Conservation (phyloP, 768 basidiomycete species). For the Chlorophyllum brunneum region DNA sequence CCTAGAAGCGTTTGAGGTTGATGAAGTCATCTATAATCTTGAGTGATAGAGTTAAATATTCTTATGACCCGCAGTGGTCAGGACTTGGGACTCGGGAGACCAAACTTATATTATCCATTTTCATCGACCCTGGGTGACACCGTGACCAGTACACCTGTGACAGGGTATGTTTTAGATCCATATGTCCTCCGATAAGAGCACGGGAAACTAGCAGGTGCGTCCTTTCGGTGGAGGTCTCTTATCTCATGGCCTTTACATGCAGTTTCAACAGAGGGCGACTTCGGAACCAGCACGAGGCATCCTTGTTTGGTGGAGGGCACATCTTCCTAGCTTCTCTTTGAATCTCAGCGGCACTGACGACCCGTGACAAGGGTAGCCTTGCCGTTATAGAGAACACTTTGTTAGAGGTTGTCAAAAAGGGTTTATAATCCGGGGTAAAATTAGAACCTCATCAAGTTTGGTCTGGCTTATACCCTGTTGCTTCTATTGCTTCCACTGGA, state of each 20-base stretch:
- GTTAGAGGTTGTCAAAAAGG: background rate
- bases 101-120: too few species aligned
- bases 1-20: background rate
- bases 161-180: too few species aligned
- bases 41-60: background rate
- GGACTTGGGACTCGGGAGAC: too few species aligned
- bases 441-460: background rate
- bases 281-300: background rate
- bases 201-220: too few species aligned
- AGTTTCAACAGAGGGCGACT: too few species aligned
- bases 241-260: too few species aligned
- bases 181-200: too few species aligned
- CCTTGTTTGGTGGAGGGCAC: background rate
- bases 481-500: conserved; percentile 7
- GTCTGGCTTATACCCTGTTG: background rate
- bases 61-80: too few species aligned
- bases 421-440: background rate
- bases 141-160: too few species aligned
- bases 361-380: conserved; percentile 1
- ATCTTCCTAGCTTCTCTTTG: background rate
- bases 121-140: too few species aligned
- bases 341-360: background rate
- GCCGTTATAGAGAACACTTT: conserved; percentile 3
- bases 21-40: background rate
- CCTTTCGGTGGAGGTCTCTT: too few species aligned